Base-by-base conservation (phyloP, 1,139 yeast species). In the Neolecta irregularis region DNA sequence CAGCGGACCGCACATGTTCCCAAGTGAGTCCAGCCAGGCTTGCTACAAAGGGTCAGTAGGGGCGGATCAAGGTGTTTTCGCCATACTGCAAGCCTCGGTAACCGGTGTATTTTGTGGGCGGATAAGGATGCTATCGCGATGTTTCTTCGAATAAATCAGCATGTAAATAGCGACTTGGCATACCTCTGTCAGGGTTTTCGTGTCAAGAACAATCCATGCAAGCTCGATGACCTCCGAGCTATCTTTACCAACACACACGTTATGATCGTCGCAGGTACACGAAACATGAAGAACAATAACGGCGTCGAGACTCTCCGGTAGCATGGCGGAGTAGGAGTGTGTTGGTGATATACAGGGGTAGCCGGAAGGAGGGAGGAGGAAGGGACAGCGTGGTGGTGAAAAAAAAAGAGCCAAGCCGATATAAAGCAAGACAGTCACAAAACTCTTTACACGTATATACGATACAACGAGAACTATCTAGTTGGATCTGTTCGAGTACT, bases 21-120 rank as follows among this genome's bases (percentile, higher is more conserved):
- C 79, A 72, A 1, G 76, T 61, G 9, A 75, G 54, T 1, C 65
- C 56, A 12, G 76, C 67, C 34, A 61, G 45, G 26, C 58, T 60
- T 11, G 73, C 45, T 42, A 24, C 9, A n/a, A 19, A 8, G 16
- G 11, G 15, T 23, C 6, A 8, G 12, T 12, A 7, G 20, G 19
- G 2, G n/a, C 16, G 18, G 2, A 5, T 11, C 7, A 12, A 29
- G 9, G n/a, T 20, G 9, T 3, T 18, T 15, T 15, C 15, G 12
- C 44, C 52, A 24, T 44, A 49, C 54, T 64, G 51, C 80, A 74
- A 30, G 65, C 56, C 1, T 74, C 68, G 9, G 83, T 74, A 36
- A 75, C 67, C 18, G 81, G 80, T 1, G 83, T 72, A 49, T 68
- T 71, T 30, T 63, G 56, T 1, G 91, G 88, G 40, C 73, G 67